A percentile compares a stretch with the other conserved stretches of the same genome.
These are phyloP conservation scores for Posidonia australis DNA, from an alignment of 106 monocot genomes.

Conservation along the genomic window DNA sequence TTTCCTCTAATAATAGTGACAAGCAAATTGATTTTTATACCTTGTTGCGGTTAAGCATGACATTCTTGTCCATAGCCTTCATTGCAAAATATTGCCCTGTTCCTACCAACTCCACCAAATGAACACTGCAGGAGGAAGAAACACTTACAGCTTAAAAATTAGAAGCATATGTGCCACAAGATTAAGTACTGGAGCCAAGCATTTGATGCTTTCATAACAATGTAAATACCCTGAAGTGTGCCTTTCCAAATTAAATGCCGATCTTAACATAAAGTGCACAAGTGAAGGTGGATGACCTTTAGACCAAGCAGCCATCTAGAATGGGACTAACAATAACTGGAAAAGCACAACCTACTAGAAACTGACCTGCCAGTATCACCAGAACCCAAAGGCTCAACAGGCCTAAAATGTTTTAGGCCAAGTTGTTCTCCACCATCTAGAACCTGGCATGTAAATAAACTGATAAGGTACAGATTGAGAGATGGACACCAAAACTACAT, in stretches of 20 bases:
- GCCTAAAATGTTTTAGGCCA: constrained; percentile 79
- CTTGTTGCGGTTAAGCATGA: constrained; percentile 98
- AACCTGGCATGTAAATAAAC: constrained; percentile 36
- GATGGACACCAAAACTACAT: too few species aligned
- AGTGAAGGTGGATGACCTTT: neutral
- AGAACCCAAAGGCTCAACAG: constrained; percentile 78
- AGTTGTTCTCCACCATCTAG: constrained; percentile 61
- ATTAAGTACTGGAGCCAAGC: neutral
- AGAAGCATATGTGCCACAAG: neutral
- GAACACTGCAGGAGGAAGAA: constrained; percentile 40
- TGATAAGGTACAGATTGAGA: neutral
- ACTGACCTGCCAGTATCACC: constrained; percentile 96
- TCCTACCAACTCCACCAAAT: constrained; percentile 83
- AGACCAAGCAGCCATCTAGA: neutral
- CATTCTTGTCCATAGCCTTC: constrained; percentile 98
- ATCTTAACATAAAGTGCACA: neutral
- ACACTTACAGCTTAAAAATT: neutral
- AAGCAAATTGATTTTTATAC: constrained; percentile 18
- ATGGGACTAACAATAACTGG: neutral
- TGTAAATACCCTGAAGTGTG: neutral
- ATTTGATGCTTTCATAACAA: neutral
- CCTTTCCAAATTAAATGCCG: too few species aligned
- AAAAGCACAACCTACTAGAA: neutral
- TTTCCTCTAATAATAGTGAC: neutral
- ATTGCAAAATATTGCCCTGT: constrained; percentile 89